Evolutionary conservation across 306 rosid species (phyloP), one percentile per base, ranked within the genome.

Genomic region (Benincasa hispida): DNA sequence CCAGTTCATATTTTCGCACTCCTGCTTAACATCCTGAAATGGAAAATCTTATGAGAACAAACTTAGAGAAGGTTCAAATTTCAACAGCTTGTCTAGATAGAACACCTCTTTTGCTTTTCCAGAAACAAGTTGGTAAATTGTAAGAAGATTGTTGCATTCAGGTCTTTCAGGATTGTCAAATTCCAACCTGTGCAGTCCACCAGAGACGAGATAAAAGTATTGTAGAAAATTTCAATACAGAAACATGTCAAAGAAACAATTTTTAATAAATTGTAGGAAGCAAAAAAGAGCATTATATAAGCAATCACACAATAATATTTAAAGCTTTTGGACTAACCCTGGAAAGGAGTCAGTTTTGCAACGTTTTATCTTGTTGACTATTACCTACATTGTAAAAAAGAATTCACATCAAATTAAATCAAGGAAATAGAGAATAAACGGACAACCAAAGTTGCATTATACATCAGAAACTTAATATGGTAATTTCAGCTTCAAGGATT

Each of bases 311-410:
- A n/a, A 37, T 24, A 54, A 58, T 8, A 22, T 28, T 13, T 48
- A n/a, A 47, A 50, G 56, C 25, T 27, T 50, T 77, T 5, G n/a
- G 30, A 61, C 87, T 87, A 79, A 93, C 98, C 97, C 85, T 19
- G 91, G 75, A 84, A 90, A 85, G 39, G 99, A 84, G 85, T 94
- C 99, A 12, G 97, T 94, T 85, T 94, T 94, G 92, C 99, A 94
- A 70, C 97, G 96, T 77, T 94, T 94, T 82, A 94, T 92, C 89
- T 94, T 94, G 96, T 85, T 92, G 72, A 81, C 87, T 86, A 94
- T 89, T 72, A 87, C 88, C 98, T 94, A 77, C 86, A 82, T 81
- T 81, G 84, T 57, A 88, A 78, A 59, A 28, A 75, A 68, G 66
- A 70, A 25, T 27, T 47, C 9, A 47, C 56, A 15, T 17, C 11